Base-by-base conservation (phyloP, 345 rosid species). In the Linum usitatissimum region DNA sequence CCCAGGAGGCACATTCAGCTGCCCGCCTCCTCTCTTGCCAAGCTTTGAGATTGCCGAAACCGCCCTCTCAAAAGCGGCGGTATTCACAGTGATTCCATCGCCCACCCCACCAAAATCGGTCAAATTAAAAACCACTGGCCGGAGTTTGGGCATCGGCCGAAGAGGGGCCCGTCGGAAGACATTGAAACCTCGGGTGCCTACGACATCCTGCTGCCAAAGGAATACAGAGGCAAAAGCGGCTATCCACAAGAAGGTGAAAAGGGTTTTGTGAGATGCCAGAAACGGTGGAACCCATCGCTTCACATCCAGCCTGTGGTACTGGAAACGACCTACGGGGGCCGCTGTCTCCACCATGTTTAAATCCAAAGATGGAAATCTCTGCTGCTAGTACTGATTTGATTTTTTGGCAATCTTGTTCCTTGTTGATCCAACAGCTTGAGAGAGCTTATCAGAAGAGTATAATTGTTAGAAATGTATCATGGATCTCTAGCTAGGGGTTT, bases 1-100 rank as follows among this genome's bases (percentile, higher is more conserved):
- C 40, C 99, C 99, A 1, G 97, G 87, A 38, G 96, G 90, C 62
- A 93, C 95, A 69, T 93, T 93, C 34, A 93, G 85, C 90, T 93
- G 99, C 6, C 85, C 99, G 2, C 96, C 97, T 2, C 96, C 97
- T 36, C 67, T 76, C 73, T 71, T 75, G 64, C 66, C 83, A 10
- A 86, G 78, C 89, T 86, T 86, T 55, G 95, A 83, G 66, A 93
- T 90, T 7, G 84, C 85, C 58, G 39, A 51, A 61, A 93, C 69
- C n/a, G 96, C 99, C 77, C 88, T 76, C 84, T 90, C 87, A 64
- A 93, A 93, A 3, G 99, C 96, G 72, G 76, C 84, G 7, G 99
- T 93, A 54, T 93, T 83, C 51, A 86, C 68, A 34, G 97, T 77
- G 15, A 79, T 54, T 21, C 99, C 99, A 63, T 93, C 99, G 3